Evolutionary conservation across 176 grass and related monocot genomes (phyloP).

Genomic region (Phoenix dactylifera): DNA sequence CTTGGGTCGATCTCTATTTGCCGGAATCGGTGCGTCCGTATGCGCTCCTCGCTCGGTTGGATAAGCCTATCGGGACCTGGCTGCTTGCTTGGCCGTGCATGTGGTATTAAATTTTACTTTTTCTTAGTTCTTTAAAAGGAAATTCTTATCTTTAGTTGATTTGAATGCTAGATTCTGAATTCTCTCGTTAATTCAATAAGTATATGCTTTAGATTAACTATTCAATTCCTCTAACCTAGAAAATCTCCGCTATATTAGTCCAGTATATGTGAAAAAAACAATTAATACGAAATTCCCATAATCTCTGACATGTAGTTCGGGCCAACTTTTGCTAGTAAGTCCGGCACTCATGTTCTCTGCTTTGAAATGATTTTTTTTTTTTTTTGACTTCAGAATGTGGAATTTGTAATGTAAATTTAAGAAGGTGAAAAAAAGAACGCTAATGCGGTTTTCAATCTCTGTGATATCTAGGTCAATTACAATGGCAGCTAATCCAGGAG

Average conservation of each 20-base stretch:
- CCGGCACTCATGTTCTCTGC: too few species aligned
- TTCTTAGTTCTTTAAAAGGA: neutral
- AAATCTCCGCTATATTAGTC: too few species aligned
- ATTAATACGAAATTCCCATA: too few species aligned
- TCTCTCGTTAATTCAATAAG: too few species aligned
- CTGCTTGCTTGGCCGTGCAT: slow-evolving; percentile 79
- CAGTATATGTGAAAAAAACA: too few species aligned
- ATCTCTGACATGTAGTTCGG: too few species aligned
- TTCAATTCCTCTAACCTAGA: too few species aligned
- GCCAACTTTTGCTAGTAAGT: too few species aligned
- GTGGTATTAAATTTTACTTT: slow-evolving; percentile 30
- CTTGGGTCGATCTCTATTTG: slow-evolving; percentile 62
- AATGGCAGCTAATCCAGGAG: slow-evolving; percentile 44
- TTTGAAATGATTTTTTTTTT: neutral
- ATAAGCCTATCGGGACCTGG: slow-evolving; percentile 80
- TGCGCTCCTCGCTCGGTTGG: slow-evolving; percentile 64
- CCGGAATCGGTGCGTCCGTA: slow-evolving; percentile 49
- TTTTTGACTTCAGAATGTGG: neutral
- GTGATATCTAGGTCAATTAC: slow-evolving; percentile 54
- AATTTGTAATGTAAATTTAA: too few species aligned
- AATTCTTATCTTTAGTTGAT: neutral
- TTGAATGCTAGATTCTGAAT: too few species aligned
- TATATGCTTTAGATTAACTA: too few species aligned
- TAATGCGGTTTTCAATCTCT: neutral
- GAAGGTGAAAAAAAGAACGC: neutral